Evolutionary conservation across 2,329 filamentous ascomycete species (phyloP), one percentile per base, ranked within the genome.

Genomic region (Trichoderma sp.): DNA sequence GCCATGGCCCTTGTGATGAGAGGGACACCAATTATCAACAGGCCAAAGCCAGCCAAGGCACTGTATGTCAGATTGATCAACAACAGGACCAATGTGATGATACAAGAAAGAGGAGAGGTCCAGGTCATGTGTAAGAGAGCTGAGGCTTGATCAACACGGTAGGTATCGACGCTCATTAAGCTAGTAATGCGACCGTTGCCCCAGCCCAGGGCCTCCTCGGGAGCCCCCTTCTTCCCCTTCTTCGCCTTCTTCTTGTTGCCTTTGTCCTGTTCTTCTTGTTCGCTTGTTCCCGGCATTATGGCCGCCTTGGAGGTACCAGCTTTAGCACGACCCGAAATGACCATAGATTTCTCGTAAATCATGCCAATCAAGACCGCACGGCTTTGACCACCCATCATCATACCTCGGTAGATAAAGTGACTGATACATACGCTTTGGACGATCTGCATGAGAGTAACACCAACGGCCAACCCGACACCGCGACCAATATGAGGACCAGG

Each of bases 101-200:
- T 77, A 70, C 94, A 90, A 29, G 91, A 85, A 49, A 97, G 83
- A 0, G 95, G 94, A 0, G 93, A 88, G 1, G 92, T 93, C 96
- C 96, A 99, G 27, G 92, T 84, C 82, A 97, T 87, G 78, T 99
- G 96, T 80, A 97, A 95, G 79, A 97, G 86, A 53, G 92, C 93
- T 49, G 88, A 93, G 1, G 94, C 94, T 77, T 94, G 91, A 75
- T 98, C 94, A 70, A 99, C 85, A 73, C 95, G 93, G 79, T 97
- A 96, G 0, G 94, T 96, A 77, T 98, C 95, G 56, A 96, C 93
- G 71, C 93, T 95, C 94, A 98, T 97, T 74, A 98, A 78, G 73
- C 96, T 97, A 77, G 96, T 89, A 64, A 98, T 93, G 72, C 93
- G 89, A 27, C 96, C 96, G 75, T 97, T 98, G 69, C 90, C 90